Evolutionary conservation across 768 basidiomycete genomes (phyloP), one percentile per base, ranked within the genome.

Genomic region (Gloeopeniophorella convolvens): DNA sequence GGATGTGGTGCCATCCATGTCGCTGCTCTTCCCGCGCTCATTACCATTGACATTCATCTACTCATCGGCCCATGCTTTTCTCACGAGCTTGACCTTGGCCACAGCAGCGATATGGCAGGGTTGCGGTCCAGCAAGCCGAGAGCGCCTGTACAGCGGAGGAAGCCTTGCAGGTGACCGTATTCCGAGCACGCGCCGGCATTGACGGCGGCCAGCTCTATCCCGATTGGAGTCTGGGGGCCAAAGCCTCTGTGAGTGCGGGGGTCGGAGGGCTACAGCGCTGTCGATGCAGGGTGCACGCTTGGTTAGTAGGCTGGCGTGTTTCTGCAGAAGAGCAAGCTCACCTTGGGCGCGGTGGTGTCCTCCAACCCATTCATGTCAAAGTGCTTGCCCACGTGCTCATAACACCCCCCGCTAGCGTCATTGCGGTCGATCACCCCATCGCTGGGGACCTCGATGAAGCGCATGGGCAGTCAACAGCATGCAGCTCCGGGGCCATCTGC

Each of bases 141-240:
- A 2, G 18, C 80, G 12, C 84, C 77, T 3, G 79, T 71, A 54
- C 76, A 82, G 45, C 80, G 76, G 41, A 98, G 67, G 5, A 89
- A 68, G 3, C 90, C 83, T 5, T 74, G 76, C 3, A 82, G 73
- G 23, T 80, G 75, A 28, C 96, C 95, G 59, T 94, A 98, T 66
- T 98, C 93, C 60, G 96, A 70, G 8, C 96, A 66, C 0, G 87
- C 78, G 4, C 79, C 74, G 27, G 97, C 73, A 64, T 95, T 95
- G 58, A 90, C 73, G 39, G 86, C 71, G 0, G 81, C 95, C 90
- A 98, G 95, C 86, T n/a, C 93, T 92, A 58, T 89, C 84, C 96
- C 96, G 98, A 48, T 95, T 90, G 26, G 83, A 80, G 62, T 83
- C 85, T 57, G 87, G 79, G 0, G 80, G 83, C 9, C 79, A n/a